Conservation (phyloP, 2,329 filamentous ascomycete genomes). For the Davidsoniella virescens region DNA sequence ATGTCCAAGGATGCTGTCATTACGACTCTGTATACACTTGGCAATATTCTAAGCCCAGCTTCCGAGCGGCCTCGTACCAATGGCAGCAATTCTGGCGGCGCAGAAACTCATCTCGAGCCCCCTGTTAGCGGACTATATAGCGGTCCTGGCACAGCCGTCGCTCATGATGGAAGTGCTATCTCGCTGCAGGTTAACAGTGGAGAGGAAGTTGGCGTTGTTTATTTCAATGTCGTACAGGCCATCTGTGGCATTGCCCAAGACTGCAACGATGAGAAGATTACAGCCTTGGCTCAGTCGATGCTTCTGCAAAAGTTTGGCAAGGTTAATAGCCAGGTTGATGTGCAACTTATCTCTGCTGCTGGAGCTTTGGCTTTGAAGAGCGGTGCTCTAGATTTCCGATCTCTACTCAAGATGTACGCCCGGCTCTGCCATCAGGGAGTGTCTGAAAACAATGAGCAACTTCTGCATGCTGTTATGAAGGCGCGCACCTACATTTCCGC, state of each 20-base stretch:
- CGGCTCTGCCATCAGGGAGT: slow-evolving; percentile 60
- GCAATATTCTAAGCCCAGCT: slow-evolving; percentile 75
- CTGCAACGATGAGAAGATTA: slow-evolving; percentile 80
- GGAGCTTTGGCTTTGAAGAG: slow-evolving; percentile 63
- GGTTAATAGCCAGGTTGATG: slow-evolving; percentile 64
- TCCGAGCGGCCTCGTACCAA: slow-evolving; percentile 38
- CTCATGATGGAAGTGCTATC: slow-evolving; percentile 47
- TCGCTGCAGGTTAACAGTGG: slow-evolving; percentile 61
- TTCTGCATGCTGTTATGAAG: slow-evolving; percentile 59
- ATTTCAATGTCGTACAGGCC: slow-evolving; percentile 82
- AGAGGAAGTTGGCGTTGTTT: slow-evolving; percentile 61
- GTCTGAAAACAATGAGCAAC: slow-evolving; percentile 46
- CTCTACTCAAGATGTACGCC: slow-evolving; percentile 69
- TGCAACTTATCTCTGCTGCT: slow-evolving; percentile 69
- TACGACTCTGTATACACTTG: slow-evolving; percentile 88
- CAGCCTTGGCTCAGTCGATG: slow-evolving; percentile 84
- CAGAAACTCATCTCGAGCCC: slow-evolving; percentile 15
- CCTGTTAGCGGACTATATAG: slow-evolving; percentile 33
- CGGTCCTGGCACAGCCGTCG: slow-evolving; percentile 35
- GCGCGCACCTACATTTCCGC: slow-evolving; percentile 66
- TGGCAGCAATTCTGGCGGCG: slow-evolving; percentile 26
- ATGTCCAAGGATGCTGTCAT: slow-evolving; percentile 88
- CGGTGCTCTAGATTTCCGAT: slow-evolving; percentile 66
- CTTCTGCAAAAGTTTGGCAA: slow-evolving; percentile 89
- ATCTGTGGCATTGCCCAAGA: slow-evolving; percentile 78